phyloP scores from a whole-genome alignment of 345 rosid species.

The Linum lewisii region DNA sequence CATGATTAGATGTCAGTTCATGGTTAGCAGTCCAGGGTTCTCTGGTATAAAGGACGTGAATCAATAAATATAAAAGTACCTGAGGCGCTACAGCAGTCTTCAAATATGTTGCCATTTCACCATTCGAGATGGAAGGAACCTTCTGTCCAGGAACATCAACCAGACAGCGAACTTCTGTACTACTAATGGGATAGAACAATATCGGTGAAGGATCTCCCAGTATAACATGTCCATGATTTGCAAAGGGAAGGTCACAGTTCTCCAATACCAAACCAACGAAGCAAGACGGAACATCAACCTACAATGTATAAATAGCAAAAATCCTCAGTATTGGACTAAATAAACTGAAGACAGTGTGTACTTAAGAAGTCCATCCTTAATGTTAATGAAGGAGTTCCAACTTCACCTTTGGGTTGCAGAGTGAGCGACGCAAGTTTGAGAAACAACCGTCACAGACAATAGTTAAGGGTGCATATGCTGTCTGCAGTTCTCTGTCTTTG shows the following conservation, averaged over 20 bases:
- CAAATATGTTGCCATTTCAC: conserved; percentile 56
- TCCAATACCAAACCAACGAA: conserved; percentile 56
- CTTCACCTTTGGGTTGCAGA: conserved; percentile 51
- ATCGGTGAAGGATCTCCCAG: conserved; percentile 51
- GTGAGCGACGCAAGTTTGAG: conserved; percentile 70
- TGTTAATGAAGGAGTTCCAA: neutral
- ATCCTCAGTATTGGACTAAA: too few relatives aligned
- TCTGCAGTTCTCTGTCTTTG: conserved; percentile 39
- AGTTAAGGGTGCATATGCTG: conserved; percentile 56
- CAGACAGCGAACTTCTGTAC: conserved; percentile 54
- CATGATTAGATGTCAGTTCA: neutral
- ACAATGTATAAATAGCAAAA: conserved; percentile 5
- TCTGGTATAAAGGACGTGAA: neutral
- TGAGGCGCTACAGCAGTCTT: conserved; percentile 47
- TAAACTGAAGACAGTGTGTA: neutral
- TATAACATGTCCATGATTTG: conserved; percentile 45
- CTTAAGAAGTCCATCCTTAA: neutral
- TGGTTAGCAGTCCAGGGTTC: neutral
- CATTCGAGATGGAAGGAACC: conserved; percentile 51
- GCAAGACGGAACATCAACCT: conserved; percentile 54
- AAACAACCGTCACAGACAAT: conserved; percentile 78
- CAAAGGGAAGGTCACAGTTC: conserved; percentile 46
- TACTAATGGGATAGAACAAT: conserved; percentile 50
- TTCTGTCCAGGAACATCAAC: conserved; percentile 60
- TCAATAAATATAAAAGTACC: conserved; percentile 15